These are phyloP conservation scores for Hypoxylon sp. DNA, from an alignment of 2,329 filamentous ascomycete species.

Conservation along the genomic window DNA sequence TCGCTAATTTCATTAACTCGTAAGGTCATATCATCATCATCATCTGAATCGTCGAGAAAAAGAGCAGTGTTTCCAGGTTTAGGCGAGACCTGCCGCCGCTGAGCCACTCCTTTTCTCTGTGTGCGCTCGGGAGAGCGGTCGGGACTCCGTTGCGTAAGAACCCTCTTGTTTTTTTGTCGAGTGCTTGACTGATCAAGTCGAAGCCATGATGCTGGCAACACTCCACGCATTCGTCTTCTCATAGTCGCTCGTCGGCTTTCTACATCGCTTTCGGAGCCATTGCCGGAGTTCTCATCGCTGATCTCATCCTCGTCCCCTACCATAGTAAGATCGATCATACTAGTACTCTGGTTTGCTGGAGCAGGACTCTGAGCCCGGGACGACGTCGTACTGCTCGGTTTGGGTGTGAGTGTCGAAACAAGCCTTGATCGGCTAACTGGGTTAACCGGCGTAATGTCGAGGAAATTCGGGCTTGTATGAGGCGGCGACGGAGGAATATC, in stretches of 20 bases:
- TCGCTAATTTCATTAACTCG: constrained; percentile 36
- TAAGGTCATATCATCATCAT: constrained; percentile 50
- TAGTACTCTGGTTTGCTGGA: constrained; percentile 32
- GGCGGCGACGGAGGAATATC: constrained; percentile 56
- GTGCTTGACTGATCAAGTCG: constrained; percentile 65
- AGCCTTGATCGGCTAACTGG: constrained; percentile 25
- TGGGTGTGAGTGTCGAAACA: constrained; percentile 44
- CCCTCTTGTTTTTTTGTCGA: constrained; percentile 50
- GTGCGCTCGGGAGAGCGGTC: constrained; percentile 55
- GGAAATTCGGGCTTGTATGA: constrained; percentile 52
- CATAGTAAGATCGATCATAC: constrained; percentile 47
- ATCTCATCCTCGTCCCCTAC: constrained; percentile 36
- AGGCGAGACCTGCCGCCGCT: constrained; percentile 55
- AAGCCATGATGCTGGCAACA: constrained; percentile 75
- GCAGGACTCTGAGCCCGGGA: constrained; percentile 46
- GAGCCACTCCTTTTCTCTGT: constrained; percentile 62
- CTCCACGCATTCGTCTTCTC: constrained; percentile 66
- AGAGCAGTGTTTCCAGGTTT: constrained; percentile 50
- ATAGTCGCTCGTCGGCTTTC: constrained; percentile 47
- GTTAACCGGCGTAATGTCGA: constrained; percentile 41
- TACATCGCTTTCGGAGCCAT: constrained; percentile 56
- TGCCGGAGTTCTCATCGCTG: constrained; percentile 34
- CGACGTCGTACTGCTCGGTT: constrained; percentile 46
- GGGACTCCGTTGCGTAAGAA: constrained; percentile 48
- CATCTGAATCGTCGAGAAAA: constrained; percentile 62